Evolutionary conservation across 2,329 filamentous ascomycete genomes (phyloP).

Genomic region (Monosporascus sp.): DNA sequence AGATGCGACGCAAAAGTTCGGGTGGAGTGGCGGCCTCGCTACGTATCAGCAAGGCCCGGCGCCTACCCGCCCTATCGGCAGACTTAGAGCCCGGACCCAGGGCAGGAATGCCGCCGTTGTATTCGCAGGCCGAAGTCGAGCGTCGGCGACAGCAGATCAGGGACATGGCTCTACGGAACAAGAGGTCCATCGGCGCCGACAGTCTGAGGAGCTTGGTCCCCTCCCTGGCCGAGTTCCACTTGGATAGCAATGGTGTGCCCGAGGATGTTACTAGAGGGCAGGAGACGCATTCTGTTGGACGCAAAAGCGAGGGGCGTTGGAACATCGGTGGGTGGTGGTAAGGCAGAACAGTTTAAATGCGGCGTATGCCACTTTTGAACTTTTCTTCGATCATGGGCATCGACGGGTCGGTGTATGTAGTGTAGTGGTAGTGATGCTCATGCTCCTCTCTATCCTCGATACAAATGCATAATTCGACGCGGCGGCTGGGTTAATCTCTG

Average conservation of each 20-base stretch:
- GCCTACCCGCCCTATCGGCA: slow-evolving; percentile 3
- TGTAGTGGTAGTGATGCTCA: neutral
- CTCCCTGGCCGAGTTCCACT: slow-evolving; percentile 14
- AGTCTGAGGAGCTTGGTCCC: slow-evolving; percentile 25
- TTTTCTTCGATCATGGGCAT: neutral
- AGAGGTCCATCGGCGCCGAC: slow-evolving; percentile 23
- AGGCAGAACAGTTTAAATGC: neutral
- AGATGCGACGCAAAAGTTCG: slow-evolving; percentile 20
- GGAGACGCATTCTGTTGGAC: slow-evolving; percentile 8
- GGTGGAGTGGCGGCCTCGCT: slow-evolving; percentile 9
- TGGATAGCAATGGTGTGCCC: slow-evolving; percentile 10
- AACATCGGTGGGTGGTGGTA: slow-evolving; percentile 23
- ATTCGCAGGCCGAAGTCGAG: slow-evolving; percentile 12
- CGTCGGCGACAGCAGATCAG: slow-evolving; percentile 17
- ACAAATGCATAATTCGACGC: neutral
- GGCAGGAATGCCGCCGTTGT: neutral
- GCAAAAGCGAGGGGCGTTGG: slow-evolving; percentile 20
- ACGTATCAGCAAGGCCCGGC: slow-evolving; percentile 10
- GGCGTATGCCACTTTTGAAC: neutral
- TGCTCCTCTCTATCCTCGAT: neutral
- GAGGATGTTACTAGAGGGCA: slow-evolving; percentile 1
- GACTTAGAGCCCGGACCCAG: neutral
- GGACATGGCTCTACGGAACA: slow-evolving; percentile 21
- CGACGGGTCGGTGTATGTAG: neutral
- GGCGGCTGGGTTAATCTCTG: no score